A percentile compares a stretch with the other conserved stretches of the same genome.
These are phyloP conservation scores for Agrocybe chaxingu DNA, from an alignment of 768 basidiomycete species.

Conservation along the genomic window DNA sequence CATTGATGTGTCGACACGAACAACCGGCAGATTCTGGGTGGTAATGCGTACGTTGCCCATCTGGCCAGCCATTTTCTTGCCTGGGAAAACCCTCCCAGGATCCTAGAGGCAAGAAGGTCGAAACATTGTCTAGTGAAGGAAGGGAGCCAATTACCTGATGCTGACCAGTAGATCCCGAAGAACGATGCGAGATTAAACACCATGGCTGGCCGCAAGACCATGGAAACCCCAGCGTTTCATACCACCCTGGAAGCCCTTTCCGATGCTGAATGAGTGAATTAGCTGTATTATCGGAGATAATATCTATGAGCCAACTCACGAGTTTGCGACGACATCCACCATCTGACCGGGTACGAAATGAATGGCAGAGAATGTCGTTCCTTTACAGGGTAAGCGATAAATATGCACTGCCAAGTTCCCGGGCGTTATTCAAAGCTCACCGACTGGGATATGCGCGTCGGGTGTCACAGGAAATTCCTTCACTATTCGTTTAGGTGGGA, in stretches of 20 bases:
- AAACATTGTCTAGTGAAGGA: slow-evolving; percentile 3
- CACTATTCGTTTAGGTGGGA: slow-evolving; percentile 79
- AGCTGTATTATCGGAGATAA: background rate
- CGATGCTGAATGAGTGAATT: slow-evolving; percentile 55
- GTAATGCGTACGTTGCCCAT: slow-evolving; percentile 85
- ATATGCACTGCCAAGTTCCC: background rate
- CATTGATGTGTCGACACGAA: slow-evolving; percentile 81
- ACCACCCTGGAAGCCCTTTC: slow-evolving; percentile 94
- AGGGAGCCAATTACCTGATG: slow-evolving; percentile 66
- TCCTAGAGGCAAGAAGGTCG: slow-evolving; percentile 51
- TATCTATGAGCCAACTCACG: slow-evolving; percentile 50
- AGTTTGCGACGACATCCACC: slow-evolving; percentile 87
- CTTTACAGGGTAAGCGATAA: slow-evolving; percentile 33
- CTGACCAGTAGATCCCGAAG: slow-evolving; percentile 89
- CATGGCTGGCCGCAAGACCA: slow-evolving; percentile 90
- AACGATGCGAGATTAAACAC: slow-evolving; percentile 92
- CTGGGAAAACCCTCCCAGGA: slow-evolving; percentile 93
- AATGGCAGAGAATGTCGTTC: slow-evolving; percentile 83
- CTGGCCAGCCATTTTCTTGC: slow-evolving; percentile 97
- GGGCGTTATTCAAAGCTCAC: slow-evolving; percentile 40
- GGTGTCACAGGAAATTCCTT: slow-evolving; percentile 86
- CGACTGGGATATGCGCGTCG: slow-evolving; percentile 88
- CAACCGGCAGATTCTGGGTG: slow-evolving; percentile 82
- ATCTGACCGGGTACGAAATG: slow-evolving; percentile 98
- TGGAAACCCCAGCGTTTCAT: slow-evolving; percentile 98